Conservation (phyloP, 179 eudicot species). For the Dionaea muscipula region DNA sequence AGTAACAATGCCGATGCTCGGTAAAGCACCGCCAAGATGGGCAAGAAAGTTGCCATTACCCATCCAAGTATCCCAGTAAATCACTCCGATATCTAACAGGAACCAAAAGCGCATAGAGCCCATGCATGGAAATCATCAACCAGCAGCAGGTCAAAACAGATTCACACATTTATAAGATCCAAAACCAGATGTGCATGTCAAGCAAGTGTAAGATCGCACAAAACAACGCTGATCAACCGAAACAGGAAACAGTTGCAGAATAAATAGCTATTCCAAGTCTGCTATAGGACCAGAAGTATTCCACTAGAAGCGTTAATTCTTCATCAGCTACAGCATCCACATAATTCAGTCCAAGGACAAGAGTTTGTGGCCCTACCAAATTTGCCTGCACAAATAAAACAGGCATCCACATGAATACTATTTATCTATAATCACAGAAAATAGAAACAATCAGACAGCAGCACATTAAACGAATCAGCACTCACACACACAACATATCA, state of each 20-base stretch:
- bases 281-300: conserved; percentile 22
- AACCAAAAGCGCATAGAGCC: conserved; percentile 24
- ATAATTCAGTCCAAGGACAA: background rate
- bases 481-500: conserved; percentile 16
- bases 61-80: conserved; percentile 16
- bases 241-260: conserved; percentile 28
- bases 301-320: conserved; percentile 16
- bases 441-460: background rate
- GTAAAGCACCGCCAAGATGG: conserved; percentile 13
- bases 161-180: conserved; percentile 33
- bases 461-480: conserved; percentile 7
- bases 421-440: background rate
- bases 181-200: conserved; percentile 29
- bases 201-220: conserved; percentile 32
- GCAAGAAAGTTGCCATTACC: conserved; percentile 10
- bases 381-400: conserved; percentile 6
- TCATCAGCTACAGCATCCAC: background rate
- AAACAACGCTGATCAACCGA: conserved; percentile 31
- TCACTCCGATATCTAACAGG: conserved; percentile 16
- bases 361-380: background rate
- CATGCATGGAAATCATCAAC: conserved; percentile 27
- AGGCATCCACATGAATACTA: background rate
- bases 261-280: conserved; percentile 32
- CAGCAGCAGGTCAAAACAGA: conserved; percentile 23
- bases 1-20: conserved; percentile 9